Percentiles rank a stretch among this genome's conserved stretches.
Conservation (phyloP, 2,329 filamentous ascomycete genomes). For the Clonostachys rosea region DNA sequence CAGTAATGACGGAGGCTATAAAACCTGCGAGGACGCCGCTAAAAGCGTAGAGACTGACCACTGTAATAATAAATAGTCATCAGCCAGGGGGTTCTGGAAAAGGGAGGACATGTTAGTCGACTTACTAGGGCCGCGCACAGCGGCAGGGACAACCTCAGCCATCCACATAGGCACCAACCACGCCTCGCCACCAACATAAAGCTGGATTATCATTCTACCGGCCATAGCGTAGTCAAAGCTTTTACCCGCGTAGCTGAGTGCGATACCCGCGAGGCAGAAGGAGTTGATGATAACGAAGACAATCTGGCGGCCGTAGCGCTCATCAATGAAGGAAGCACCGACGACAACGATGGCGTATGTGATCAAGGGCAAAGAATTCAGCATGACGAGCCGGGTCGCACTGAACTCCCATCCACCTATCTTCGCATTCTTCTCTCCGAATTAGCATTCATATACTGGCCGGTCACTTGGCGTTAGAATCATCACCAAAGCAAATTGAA, state of each 20-base stretch:
- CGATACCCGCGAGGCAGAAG: slow-evolving; percentile 7
- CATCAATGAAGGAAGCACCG: slow-evolving; percentile 6
- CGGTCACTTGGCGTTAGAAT: neutral
- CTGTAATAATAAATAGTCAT: neutral
- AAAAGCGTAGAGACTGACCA: slow-evolving; percentile 10
- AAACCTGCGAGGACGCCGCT: slow-evolving; percentile 11
- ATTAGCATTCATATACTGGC: slow-evolving; percentile 7
- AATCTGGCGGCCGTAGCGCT: slow-evolving; percentile 8
- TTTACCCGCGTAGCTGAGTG: slow-evolving; percentile 6
- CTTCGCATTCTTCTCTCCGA: slow-evolving; percentile 8
- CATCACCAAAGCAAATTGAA: neutral
- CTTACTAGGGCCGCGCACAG: slow-evolving; percentile 7
- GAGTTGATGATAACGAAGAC: slow-evolving; percentile 9
- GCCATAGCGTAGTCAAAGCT: slow-evolving; percentile 6
- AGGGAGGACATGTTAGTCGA: neutral
- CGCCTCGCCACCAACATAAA: slow-evolving; percentile 11
- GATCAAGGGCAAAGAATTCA: slow-evolving; percentile 12
- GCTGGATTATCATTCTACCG: slow-evolving; percentile 10
- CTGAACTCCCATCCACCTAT: slow-evolving; percentile 5
- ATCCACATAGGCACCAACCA: slow-evolving; percentile 11
- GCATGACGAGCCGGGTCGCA: slow-evolving; percentile 9
- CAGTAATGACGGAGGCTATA: slow-evolving; percentile 10
- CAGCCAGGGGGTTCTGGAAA: neutral
- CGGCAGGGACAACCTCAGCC: slow-evolving; percentile 12
- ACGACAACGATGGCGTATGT: slow-evolving; percentile 9